phyloP scores from a whole-genome alignment of 441 rosid species.

The Pelargonium australe region DNA sequence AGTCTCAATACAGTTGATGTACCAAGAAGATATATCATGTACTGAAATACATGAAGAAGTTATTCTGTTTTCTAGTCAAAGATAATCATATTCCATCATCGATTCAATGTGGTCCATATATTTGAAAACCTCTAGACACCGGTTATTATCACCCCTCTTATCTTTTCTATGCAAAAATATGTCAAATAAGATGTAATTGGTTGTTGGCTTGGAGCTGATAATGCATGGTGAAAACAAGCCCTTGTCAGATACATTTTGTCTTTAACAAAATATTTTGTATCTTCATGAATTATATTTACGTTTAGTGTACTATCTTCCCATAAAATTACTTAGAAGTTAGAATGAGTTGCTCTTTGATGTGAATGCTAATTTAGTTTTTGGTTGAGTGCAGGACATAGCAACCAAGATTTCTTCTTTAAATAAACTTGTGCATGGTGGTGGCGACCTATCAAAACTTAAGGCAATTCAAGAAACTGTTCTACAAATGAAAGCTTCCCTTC shows the following conservation, averaged over 20 bases:
- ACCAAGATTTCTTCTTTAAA: constrained; percentile 31
- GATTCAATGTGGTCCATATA: not conserved
- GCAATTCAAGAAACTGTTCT: constrained; percentile 50
- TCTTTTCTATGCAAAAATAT: not conserved
- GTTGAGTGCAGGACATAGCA: constrained; percentile 39
- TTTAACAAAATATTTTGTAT: not conserved
- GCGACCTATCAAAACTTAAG: constrained; percentile 48
- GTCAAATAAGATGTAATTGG: not conserved
- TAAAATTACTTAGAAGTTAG: not conserved
- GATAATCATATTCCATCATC: not conserved
- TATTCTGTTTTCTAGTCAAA: too few species aligned
- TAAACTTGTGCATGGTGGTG: constrained; percentile 42
- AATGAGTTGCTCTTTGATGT: not conserved
- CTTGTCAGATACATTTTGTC: not conserved
- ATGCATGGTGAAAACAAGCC: constrained; percentile 2
- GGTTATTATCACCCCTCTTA: not conserved
- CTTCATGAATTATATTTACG: not conserved
- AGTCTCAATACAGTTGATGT: too few species aligned
- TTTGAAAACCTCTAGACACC: too few species aligned
- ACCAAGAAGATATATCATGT: too few species aligned
- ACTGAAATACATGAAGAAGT: too few species aligned
- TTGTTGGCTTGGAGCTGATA: not conserved
- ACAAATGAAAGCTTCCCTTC: constrained; percentile 39
- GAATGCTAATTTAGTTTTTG: not conserved
- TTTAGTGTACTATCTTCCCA: not conserved